Base-by-base conservation (phyloP, 1,139 yeast genomes). In the Blastobotrys persicus region DNA sequence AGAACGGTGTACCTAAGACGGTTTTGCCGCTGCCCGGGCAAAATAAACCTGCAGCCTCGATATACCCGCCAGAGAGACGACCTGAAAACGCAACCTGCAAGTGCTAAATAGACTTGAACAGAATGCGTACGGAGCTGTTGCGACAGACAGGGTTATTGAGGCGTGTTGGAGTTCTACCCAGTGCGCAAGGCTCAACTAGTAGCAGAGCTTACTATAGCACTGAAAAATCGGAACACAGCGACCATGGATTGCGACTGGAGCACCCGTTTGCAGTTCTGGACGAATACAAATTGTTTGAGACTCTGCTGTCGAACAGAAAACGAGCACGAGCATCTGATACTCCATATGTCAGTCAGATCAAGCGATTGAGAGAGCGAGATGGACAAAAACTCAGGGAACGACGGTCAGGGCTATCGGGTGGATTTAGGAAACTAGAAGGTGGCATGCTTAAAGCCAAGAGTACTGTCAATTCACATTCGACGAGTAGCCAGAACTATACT, bases 341-440 rank as follows among this genome's bases (percentile, higher is more conserved):
- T 31, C 54, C 55, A 12, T 57, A 55, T 46, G 45, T 57, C 12
- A 49, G 53, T 9, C 60, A 55, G 43, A 58, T 58, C 43, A 54
- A 49, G 42, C 49, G 55, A 23, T 45, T 59, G 31, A 41, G 59
- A 26, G 45, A 53, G 32, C 42, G 53, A n/a, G 58, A 56, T 33
- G 57, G 53, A 26, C 41, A 44, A 23, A 20, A 39, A 32, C 13
- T n/a, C 12, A 7, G 13, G 31, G 42, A 39, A 6, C 31, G 31
- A n/a, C 7, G 39, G 26, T 17, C 28, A 12, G 26, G 26, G 13
- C 9, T 26, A n/a, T 20, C 31, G 31, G 9, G 9, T 23, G 28
- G 28, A 9, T 39, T 20, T 26, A 31, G 32, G 12, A 13, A 23
- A n/a, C 42, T 20, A n/a, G 31, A 26, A 5, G 42, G 32, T 12